Conservation (phyloP, 225 moss, liverwort and hornwort species). For the Pseudisothecium myosuroides region DNA sequence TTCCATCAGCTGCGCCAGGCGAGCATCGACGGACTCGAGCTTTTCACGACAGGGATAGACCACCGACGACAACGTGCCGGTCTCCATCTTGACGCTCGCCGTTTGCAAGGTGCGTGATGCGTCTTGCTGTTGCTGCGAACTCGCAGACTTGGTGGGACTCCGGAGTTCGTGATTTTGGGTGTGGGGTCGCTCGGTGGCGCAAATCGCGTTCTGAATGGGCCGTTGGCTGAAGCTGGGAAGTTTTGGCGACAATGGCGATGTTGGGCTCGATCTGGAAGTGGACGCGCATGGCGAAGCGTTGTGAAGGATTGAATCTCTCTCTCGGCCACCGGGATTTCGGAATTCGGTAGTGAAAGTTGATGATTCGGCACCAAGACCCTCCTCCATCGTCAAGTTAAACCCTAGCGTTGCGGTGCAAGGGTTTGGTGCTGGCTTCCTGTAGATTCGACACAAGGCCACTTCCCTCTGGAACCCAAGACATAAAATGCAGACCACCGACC, state of each 20-base stretch:
- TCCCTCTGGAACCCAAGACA: constrained; percentile 31
- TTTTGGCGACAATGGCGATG: background rate
- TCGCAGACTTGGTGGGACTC: background rate
- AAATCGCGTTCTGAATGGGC: background rate
- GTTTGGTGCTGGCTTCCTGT: constrained; percentile 29
- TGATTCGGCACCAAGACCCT: background rate
- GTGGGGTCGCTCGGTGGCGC: background rate
- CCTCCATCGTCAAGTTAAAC: background rate
- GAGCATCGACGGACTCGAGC: background rate
- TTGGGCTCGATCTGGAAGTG: background rate
- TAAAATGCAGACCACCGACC: background rate
- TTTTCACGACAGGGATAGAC: background rate
- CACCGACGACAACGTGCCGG: background rate
- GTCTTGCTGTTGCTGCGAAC: background rate
- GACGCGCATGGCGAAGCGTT: background rate
- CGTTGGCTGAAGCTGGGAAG: background rate
- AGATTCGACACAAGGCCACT: constrained; percentile 67
- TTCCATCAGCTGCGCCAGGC: background rate
- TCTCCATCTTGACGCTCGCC: background rate
- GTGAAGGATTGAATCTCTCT: background rate
- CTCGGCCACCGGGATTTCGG: background rate
- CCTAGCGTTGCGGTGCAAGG: background rate
- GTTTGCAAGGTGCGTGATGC: background rate
- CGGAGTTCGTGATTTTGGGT: background rate
- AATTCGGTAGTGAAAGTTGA: background rate